A percentile compares a stretch with the other conserved stretches of the same genome.
Evolutionary conservation across 2,329 filamentous ascomycete species (phyloP).

Genomic region (Cladophialophora exuberans): DNA sequence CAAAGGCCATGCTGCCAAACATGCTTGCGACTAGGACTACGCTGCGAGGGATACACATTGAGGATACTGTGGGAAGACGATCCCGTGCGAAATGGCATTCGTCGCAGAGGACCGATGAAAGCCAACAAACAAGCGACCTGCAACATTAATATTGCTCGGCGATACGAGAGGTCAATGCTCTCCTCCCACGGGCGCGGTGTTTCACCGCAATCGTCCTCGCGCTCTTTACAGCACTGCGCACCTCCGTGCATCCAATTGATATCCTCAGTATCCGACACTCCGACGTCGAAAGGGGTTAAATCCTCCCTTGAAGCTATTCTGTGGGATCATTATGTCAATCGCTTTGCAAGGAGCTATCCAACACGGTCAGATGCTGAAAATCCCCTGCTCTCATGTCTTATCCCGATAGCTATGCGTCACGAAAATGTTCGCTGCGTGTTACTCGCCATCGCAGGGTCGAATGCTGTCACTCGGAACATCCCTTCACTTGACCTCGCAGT

Average conservation of each 20-base stretch:
- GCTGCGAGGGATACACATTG: not conserved
- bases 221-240: not conserved
- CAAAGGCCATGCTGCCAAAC: not conserved
- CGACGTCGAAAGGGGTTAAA: not conserved
- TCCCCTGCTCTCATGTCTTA: conserved; percentile 6
- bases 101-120: not conserved
- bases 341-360: conserved; percentile 11
- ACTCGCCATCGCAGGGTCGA: conserved; percentile 1
- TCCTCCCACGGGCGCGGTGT: not conserved
- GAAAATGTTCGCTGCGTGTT: conserved; percentile 3
- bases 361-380: conserved; percentile 2
- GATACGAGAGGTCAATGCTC: not conserved
- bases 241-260: too few species aligned
- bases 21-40: not conserved
- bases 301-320: not conserved
- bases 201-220: too few species aligned
- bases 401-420: not conserved
- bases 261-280: not conserved
- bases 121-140: not conserved
- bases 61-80: conserved; percentile 8
- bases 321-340: conserved; percentile 9
- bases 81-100: not conserved
- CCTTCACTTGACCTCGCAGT: not conserved
- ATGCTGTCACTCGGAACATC: conserved; percentile 1
- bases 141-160: not conserved